Evolutionary conservation across 2,329 filamentous ascomycete genomes (phyloP), one percentile per base, ranked within the genome.

Genomic region (Diaporthe eres): DNA sequence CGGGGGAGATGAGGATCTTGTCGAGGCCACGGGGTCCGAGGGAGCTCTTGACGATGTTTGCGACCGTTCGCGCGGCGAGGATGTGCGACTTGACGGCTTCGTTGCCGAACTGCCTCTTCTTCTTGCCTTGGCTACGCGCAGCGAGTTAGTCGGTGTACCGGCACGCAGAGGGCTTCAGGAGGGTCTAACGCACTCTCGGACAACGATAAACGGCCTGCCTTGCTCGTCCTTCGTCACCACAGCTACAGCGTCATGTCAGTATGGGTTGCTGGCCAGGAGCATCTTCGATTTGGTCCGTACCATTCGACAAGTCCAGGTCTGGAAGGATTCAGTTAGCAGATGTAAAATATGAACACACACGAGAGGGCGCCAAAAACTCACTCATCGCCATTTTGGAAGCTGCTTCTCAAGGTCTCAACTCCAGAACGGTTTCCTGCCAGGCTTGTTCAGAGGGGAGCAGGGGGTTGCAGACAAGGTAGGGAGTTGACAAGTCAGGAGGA

Each of bases 71-170:
- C 74, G 97, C 97, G 77, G 97, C 96, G 81, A 98, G 92, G 82
- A 99, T 99, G 87, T 99, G 97, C 82, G 95, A 95, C 87, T 99
- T 99, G 85, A 99, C 95, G 72, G 97, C 97, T 83, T 99, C 97
- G 85, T 94, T 98, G 82, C 97, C 97, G 85, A 97, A 96, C 83
- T 97, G 94, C 85, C 97, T 93, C 91, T 95, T 98, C 92, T 98
- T 99, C 88, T 93, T 98, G 84, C 96, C 96, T 86, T 99, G 97
- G 84, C 95, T 98, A 81, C 55, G 78, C 17, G 58, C 77, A 82
- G 79, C 70, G 31, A 74, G 77, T 80, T 58, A 77, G 75, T 70
- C 6, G 12, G 49, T 22, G 49, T 22, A 17, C 28, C 53, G 10
- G 49, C 25, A 8, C 25, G 8, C 6, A 63, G 49, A n/a, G 75